Conservation (phyloP, 805 yeast genomes). For the Starmerella geochares region DNA sequence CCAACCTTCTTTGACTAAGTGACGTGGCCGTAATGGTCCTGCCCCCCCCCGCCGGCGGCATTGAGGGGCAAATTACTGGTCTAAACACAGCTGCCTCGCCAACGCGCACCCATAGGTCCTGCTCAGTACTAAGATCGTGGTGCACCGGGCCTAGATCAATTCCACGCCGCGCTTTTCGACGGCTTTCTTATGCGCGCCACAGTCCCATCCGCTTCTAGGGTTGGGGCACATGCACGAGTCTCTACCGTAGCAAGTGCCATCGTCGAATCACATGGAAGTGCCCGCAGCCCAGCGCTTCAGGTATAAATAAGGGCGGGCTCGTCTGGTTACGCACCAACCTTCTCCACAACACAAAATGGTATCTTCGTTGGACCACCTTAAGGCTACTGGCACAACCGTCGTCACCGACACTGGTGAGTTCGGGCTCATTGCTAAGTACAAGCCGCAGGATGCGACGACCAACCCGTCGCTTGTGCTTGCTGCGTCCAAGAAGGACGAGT, state of each 20-base stretch:
- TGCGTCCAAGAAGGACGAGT: constrained; percentile 82
- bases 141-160: neutral
- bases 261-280: constrained; percentile 9
- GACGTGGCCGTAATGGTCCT: constrained; percentile 4
- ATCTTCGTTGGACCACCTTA: constrained; percentile 84
- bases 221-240: neutral
- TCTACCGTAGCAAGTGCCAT: constrained; percentile 2
- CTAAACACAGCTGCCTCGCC: too few relatives aligned
- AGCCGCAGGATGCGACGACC: constrained; percentile 99
- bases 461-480: constrained; percentile 96
- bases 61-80: neutral
- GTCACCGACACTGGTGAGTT: constrained; percentile 99
- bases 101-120: too few relatives aligned
- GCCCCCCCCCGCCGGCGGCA: neutral
- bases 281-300: neutral
- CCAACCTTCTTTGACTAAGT: neutral
- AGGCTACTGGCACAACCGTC: constrained; percentile 89
- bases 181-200: neutral
- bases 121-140: too few relatives aligned
- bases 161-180: neutral
- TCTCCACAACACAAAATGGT: constrained; percentile 11
- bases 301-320: constrained; percentile 6
- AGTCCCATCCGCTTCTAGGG: neutral
- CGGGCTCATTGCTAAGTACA: constrained; percentile 90
- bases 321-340: neutral